Base-by-base conservation (phyloP, 139 green algal genomes). In the Monoraphidium neglectum region DNA sequence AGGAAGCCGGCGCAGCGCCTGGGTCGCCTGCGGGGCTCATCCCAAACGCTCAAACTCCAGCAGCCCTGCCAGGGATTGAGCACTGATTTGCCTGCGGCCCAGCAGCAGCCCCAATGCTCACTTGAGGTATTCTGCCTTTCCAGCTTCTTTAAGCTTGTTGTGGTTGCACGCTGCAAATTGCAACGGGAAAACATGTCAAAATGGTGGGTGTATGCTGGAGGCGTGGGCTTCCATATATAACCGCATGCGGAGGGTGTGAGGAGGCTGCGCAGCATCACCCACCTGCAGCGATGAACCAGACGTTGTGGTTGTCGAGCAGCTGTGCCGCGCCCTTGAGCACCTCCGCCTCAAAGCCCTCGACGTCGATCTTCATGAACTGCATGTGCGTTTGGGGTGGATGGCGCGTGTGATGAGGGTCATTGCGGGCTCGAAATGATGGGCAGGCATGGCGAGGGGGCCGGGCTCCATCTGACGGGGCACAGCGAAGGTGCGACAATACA, bases 331-430 rank as follows among this genome's bases (percentile, higher is more conserved):
- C 78, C 33, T 74, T 56, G 15, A 84, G 40, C 66, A 80, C 78
- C 2, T 77, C 43, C 4, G 40, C 18, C 62, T 84, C 78, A 47
- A 69, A 80, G 21, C 78, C 78, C 56, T 79, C 72, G 26, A 84
- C 72, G 56, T 84, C 78, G 12, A 84, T 72, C 72, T 84, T 84
- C 49, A 84, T 65, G 0, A 84, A 36, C 47, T 79, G 47, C 26
- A 36, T 32, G 24, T 70, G 72, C 21, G 40, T 53, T 63, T 32
- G 8, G 24, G 26, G n/a, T 30, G n/a, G 56, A 36, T 32, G 56
- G 26, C 12, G 56, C 8, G 26, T 12, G 8, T 32, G 56, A n/a
- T n/a, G n/a, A n/a, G 56, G 26, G 56, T 6, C 10, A 15, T 32
- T 63, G 56, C 43, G 43, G 43, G 43, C 8, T 12, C 12, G 43